Evolutionary conservation across 1,139 yeast genomes (phyloP).

Genomic region (Nakaseomyces sp.): DNA sequence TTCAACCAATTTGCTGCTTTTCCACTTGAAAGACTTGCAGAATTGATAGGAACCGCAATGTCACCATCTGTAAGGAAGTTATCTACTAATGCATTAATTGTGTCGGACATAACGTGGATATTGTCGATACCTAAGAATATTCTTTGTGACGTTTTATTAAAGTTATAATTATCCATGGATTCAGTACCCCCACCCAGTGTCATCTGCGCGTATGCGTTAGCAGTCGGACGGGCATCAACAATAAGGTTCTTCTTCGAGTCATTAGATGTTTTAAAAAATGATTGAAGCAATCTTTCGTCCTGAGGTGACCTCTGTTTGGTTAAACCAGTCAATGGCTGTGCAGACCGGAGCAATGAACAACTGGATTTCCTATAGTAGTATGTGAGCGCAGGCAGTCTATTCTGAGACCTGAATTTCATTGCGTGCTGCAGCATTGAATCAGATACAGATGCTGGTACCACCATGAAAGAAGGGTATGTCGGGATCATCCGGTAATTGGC

Average conservation of each 20-base stretch:
- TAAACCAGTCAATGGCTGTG: slow-evolving; percentile 89
- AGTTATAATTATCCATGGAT: slow-evolving; percentile 72
- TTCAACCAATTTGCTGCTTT: slow-evolving; percentile 71
- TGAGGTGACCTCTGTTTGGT: slow-evolving; percentile 84
- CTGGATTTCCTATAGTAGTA: slow-evolving; percentile 66
- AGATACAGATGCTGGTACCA: slow-evolving; percentile 68
- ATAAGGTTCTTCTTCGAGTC: slow-evolving; percentile 49
- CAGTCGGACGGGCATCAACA: slow-evolving; percentile 84
- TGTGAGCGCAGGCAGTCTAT: slow-evolving; percentile 72
- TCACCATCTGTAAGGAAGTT: slow-evolving; percentile 61
- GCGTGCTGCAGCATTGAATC: slow-evolving; percentile 81
- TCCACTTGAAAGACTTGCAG: slow-evolving; percentile 8
- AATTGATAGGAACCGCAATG: slow-evolving; percentile 39
- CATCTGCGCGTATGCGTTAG: slow-evolving; percentile 94
- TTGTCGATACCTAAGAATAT: slow-evolving; percentile 87
- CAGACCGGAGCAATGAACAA: slow-evolving; percentile 76
- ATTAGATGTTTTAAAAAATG: slow-evolving; percentile 43
- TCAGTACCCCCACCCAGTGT: slow-evolving; percentile 98
- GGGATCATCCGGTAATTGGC: slow-evolving; percentile 57
- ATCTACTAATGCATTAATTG: slow-evolving; percentile 54
- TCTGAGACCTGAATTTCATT: slow-evolving; percentile 75
- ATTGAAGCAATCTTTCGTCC: slow-evolving; percentile 74
- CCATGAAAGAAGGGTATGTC: slow-evolving; percentile 60
- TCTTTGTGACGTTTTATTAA: slow-evolving; percentile 40
- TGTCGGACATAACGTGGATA: slow-evolving; percentile 90